Percentiles rank a stretch among this genome's conserved stretches.
Conservation (phyloP, 169 alveolate genomes). For the Eimeria tenella region DNA sequence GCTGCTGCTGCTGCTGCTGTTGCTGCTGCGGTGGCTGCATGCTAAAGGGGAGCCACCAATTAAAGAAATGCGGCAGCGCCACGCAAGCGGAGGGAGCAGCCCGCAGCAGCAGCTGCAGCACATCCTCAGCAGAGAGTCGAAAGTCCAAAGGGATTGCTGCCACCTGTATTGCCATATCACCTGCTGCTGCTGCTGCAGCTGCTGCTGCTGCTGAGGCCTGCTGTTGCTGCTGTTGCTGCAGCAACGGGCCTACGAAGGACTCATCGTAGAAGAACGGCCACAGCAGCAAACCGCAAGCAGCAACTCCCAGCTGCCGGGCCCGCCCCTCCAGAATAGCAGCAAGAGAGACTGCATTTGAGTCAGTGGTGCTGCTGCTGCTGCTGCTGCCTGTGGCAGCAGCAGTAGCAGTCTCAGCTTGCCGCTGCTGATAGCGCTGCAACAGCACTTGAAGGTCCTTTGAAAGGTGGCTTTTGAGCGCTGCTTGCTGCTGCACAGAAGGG, state of each 20-base stretch:
- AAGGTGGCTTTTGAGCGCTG: background rate
- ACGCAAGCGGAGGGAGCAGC: constrained; percentile 16
- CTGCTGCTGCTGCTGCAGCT: background rate
- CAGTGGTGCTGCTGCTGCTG: constrained; percentile 25
- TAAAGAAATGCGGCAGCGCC: constrained; percentile 9
- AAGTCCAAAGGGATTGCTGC: constrained; percentile 25
- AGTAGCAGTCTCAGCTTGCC: background rate
- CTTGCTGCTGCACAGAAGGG: constrained; percentile 29
- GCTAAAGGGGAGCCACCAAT: background rate
- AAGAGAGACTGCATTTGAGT: background rate
- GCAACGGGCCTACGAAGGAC: constrained; percentile 27
- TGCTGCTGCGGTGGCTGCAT: constrained; percentile 23
- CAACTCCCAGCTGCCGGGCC: constrained; percentile 42
- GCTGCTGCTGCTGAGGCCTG: background rate
- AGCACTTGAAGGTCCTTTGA: background rate
- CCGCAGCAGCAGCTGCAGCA: constrained; percentile 54
- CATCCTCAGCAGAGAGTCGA: constrained; percentile 15
- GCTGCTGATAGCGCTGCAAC: constrained; percentile 23
- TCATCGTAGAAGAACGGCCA: constrained; percentile 43
- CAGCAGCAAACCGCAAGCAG: constrained; percentile 43
- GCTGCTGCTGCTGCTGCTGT: constrained; percentile 33
- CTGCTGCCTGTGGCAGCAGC: background rate
- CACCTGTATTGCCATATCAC: constrained; percentile 31
- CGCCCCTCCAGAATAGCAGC: constrained; percentile 7
- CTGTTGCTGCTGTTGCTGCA: constrained; percentile 43